Evolutionary conservation across 495 filamentous ascomycete species (phyloP), one percentile per base, ranked within the genome.

Genomic region (Glutinoglossum americanum): DNA sequence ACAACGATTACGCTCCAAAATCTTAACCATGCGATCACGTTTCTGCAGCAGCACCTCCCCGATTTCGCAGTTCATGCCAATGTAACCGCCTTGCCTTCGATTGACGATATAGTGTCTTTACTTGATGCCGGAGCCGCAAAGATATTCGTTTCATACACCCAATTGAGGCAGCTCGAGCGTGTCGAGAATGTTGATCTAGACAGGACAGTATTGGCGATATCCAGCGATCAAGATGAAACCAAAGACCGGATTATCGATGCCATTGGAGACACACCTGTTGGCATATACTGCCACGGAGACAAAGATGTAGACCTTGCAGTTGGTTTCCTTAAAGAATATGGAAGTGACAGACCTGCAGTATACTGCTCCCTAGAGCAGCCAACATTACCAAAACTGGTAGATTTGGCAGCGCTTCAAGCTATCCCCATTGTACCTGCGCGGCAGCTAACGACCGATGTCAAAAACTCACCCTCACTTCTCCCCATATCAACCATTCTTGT

Each of bases 111-210:
- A 21, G 70, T 89, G 54, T 76, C 84, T 55, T 74, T 97, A 30
- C 77, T 98, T 55, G 83, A 98, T 65, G 78, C 81, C 61, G 92
- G 93, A 55, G 87, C 87, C n/a, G 76, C 80, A 44, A 92, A 83
- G 68, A 81, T 94, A 49, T 89, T 97, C 67, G 81, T 94, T 53
- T 73, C 76, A 55, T 73, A 81, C 51, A 75, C 83, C 49, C 82
- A 86, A 70, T 71, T 83, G 61, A 68, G 73, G 48, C 60, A 68
- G 1, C 68, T 84, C 23, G 65, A 71, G 23, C 63, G 71, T 57
- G 74, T 78, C 62, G 71, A 77, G 51, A 73, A 75, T 37, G 67
- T 81, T 53, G 73, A 80, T 57, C 75, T 74, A 13, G 74, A 76
- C 47, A 72, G 83, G 19, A 62, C 85, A 15, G 72, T 80, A 53